Evolutionary conservation across 2,329 filamentous ascomycete genomes (phyloP).

Genomic region (Fusarium solani-melongenae): DNA sequence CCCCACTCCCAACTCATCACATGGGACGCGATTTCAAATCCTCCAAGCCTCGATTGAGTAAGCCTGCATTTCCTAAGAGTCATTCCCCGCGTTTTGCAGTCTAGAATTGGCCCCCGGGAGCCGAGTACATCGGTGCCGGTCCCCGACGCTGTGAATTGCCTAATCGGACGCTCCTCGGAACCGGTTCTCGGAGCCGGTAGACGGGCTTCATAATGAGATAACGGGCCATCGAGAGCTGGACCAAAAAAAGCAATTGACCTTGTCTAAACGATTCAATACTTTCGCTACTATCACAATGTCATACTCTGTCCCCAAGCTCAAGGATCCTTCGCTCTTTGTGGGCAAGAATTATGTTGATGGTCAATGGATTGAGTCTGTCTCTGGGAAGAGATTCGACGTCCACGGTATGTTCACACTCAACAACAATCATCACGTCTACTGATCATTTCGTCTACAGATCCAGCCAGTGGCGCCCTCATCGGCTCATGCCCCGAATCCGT

Average conservation of each 20-base stretch:
- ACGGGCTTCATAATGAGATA: not conserved
- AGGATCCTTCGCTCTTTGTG: conserved; percentile 69
- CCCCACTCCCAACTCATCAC: not conserved
- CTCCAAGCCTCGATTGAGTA: not conserved
- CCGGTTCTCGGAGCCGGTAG: conserved; percentile 7
- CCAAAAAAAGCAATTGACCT: not conserved
- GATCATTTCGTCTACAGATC: not conserved
- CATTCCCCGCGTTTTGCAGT: not conserved
- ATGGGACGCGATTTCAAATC: not conserved
- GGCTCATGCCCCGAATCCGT: not conserved
- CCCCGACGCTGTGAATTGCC: conserved; percentile 14
- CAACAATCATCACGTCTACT: not conserved
- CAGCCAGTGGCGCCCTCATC: not conserved
- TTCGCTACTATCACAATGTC: not conserved
- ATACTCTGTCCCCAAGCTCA: conserved; percentile 51
- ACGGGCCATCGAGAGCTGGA: not conserved
- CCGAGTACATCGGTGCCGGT: not conserved
- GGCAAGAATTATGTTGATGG: conserved; percentile 76
- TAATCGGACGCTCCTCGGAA: not conserved
- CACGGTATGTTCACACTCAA: not conserved
- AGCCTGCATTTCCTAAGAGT: not conserved
- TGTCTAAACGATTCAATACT: not conserved
- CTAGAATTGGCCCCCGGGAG: not conserved
- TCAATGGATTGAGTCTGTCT: conserved; percentile 76
- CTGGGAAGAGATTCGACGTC: conserved; percentile 78